A percentile compares a stretch with the other conserved stretches of the same genome.
Conservation (phyloP, 805 yeast genomes). For the Lachancea dasiensis region DNA sequence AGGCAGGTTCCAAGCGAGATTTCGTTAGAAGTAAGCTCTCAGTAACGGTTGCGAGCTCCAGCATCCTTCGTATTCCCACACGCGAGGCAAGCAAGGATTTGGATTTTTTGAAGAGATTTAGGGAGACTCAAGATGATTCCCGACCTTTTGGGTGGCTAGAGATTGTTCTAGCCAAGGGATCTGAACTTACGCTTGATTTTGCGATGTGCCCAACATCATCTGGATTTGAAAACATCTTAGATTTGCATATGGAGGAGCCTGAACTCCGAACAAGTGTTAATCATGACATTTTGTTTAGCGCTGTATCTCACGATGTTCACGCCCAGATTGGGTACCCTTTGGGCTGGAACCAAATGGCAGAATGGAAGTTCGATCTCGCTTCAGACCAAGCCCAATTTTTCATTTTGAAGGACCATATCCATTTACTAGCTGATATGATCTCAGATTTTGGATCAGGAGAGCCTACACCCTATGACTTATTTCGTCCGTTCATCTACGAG, state of each 20-base stretch:
- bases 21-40: conserved; percentile 51
- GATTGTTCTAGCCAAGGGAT: conserved; percentile 48
- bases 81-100: conserved; percentile 78
- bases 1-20: conserved; percentile 48
- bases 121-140: conserved; percentile 32
- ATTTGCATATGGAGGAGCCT: conserved; percentile 43
- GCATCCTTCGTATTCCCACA: conserved; percentile 69
- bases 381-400: conserved; percentile 54
- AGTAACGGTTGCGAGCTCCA: conserved; percentile 57
- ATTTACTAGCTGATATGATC: conserved; percentile 62
- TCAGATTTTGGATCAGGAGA: conserved; percentile 74
- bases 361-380: conserved; percentile 55
- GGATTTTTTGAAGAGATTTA: conserved; percentile 32
- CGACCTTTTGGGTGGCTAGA: conserved; percentile 94
- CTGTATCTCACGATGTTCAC: conserved; percentile 48
- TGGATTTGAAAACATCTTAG: conserved; percentile 51
- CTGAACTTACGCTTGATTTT: conserved; percentile 42
- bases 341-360: conserved; percentile 73
- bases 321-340: conserved; percentile 66
- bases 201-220: conserved; percentile 48
- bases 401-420: conserved; percentile 74
- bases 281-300: conserved; percentile 69
- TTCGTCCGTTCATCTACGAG: conserved; percentile 62
- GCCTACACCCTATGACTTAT: conserved; percentile 64
- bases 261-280: conserved; percentile 81